A percentile compares a stretch with the other conserved stretches of the same genome.
phyloP scores from a whole-genome alignment of 495 filamentous ascomycete species.

The Podospora appendiculata region DNA sequence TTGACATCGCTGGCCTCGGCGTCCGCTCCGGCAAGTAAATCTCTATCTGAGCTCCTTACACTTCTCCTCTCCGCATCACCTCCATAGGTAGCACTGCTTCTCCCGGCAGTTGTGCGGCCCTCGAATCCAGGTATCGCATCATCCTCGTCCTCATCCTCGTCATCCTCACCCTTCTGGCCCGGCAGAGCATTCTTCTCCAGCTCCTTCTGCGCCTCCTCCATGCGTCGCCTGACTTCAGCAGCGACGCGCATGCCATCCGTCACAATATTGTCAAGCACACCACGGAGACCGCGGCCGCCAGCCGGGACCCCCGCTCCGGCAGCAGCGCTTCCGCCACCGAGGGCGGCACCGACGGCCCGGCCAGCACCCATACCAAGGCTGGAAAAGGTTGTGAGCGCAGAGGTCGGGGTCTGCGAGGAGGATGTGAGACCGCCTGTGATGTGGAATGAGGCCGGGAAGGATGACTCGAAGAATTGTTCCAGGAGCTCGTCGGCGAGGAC shows the following conservation, averaged over 20 bases:
- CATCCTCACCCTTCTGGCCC: conserved; percentile 58
- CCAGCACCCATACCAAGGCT: conserved; percentile 51
- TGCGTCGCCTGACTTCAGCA: conserved; percentile 76
- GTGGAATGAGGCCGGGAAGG: conserved; percentile 59
- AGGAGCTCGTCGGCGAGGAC: conserved; percentile 91
- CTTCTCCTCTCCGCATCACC: conserved; percentile 47
- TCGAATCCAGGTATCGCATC: conserved; percentile 17
- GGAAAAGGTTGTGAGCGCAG: conserved; percentile 67
- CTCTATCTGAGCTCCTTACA: conserved; percentile 64
- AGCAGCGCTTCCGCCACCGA: conserved; percentile 24
- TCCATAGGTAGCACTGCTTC: conserved; percentile 10
- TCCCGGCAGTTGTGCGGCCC: background rate
- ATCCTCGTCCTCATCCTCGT: conserved; percentile 65
- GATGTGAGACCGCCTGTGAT: conserved; percentile 38
- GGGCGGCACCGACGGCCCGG: conserved; percentile 25
- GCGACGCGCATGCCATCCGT: conserved; percentile 94
- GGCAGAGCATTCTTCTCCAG: conserved; percentile 68
- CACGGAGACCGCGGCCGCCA: conserved; percentile 73
- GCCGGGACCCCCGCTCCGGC: conserved; percentile 36
- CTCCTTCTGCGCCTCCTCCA: conserved; percentile 88
- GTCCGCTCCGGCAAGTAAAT: conserved; percentile 73
- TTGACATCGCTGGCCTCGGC: conserved; percentile 46
- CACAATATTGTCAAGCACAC: conserved; percentile 94
- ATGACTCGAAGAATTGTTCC: conserved; percentile 90
- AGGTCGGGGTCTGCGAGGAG: conserved; percentile 15